A percentile compares a stretch with the other conserved stretches of the same genome.
Conservation (phyloP, 2,329 filamentous ascomycete species). For the Bipolaris sorokiniana region DNA sequence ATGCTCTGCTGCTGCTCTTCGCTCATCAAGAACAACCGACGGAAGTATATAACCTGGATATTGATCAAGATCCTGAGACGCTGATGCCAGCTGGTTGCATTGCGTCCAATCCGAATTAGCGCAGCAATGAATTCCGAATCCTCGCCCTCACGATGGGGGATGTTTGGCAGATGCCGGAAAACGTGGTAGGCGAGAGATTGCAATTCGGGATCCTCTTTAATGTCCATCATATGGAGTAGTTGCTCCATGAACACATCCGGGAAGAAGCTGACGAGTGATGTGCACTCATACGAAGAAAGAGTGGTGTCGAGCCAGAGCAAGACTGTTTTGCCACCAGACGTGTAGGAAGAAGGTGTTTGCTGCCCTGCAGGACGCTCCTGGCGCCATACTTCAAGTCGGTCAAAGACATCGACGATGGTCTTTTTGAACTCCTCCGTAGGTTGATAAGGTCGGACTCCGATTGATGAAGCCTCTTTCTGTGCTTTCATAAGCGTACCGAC, state of each 20-base stretch:
- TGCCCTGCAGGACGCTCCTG: slow-evolving; percentile 82
- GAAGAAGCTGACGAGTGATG: slow-evolving; percentile 88
- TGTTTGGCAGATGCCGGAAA: slow-evolving; percentile 93
- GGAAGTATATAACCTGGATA: slow-evolving; percentile 98
- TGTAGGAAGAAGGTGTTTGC: slow-evolving; percentile 92
- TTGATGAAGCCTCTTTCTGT: slow-evolving; percentile 79
- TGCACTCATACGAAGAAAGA: slow-evolving; percentile 90
- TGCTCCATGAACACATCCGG: slow-evolving; percentile 87
- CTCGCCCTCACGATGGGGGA: slow-evolving; percentile 86
- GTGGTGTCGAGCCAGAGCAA: slow-evolving; percentile 93
- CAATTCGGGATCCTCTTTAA: slow-evolving; percentile 96
- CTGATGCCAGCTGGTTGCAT: slow-evolving; percentile 90
- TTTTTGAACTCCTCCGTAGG: slow-evolving; percentile 74
- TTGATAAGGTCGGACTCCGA: slow-evolving; percentile 83
- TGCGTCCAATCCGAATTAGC: slow-evolving; percentile 85
- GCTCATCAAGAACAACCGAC: slow-evolving; percentile 86
- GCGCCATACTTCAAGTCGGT: slow-evolving; percentile 84
- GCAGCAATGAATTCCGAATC: slow-evolving; percentile 83
- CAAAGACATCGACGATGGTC: slow-evolving; percentile 77
- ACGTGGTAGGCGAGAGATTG: slow-evolving; percentile 95
- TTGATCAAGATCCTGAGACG: slow-evolving; percentile 93
- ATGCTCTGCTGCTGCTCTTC: slow-evolving; percentile 76
- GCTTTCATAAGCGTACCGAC: slow-evolving; percentile 75
- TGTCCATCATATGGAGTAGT: slow-evolving; percentile 99
- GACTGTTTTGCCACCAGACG: slow-evolving; percentile 93